A percentile compares a stretch with the other conserved stretches of the same genome.
Evolutionary conservation across 2,329 filamentous ascomycete species (phyloP).

Genomic region (Domatiomyces catenatus): DNA sequence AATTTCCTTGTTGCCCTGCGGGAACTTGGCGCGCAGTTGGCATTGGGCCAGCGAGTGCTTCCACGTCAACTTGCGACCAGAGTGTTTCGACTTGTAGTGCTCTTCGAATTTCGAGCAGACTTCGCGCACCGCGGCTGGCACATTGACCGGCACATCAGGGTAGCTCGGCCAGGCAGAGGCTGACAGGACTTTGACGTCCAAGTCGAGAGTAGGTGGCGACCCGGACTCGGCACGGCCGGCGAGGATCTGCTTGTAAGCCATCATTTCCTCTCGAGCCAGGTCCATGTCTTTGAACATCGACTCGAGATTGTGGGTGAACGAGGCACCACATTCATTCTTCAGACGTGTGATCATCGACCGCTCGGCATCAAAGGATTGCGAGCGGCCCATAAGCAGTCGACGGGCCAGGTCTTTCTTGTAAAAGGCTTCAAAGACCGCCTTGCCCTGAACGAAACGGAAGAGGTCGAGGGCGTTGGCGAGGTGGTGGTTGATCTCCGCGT

Average conservation of each 20-base stretch:
- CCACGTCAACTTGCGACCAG: slow-evolving; percentile 73
- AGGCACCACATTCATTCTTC: slow-evolving; percentile 81
- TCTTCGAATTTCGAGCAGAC: slow-evolving; percentile 67
- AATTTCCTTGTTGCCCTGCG: slow-evolving; percentile 69
- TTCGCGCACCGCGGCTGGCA: slow-evolving; percentile 60
- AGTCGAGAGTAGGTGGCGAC: slow-evolving; percentile 38
- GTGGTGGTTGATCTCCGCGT: slow-evolving; percentile 71
- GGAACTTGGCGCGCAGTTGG: slow-evolving; percentile 65
- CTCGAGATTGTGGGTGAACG: slow-evolving; percentile 92
- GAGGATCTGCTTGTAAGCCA: slow-evolving; percentile 60
- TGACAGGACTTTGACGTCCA: slow-evolving; percentile 81
- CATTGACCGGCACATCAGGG: slow-evolving; percentile 55
- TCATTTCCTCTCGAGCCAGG: slow-evolving; percentile 80
- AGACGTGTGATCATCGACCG: slow-evolving; percentile 86
- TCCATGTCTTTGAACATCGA: slow-evolving; percentile 99
- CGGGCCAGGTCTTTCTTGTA: slow-evolving; percentile 96
- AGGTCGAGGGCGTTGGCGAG: slow-evolving; percentile 85
- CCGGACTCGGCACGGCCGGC: slow-evolving; percentile 43
- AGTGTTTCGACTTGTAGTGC: slow-evolving; percentile 83
- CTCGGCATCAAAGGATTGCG: slow-evolving; percentile 87
- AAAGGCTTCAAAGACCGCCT: slow-evolving; percentile 95
- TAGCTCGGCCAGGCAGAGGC: slow-evolving; percentile 88
- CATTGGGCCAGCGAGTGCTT: slow-evolving; percentile 89
- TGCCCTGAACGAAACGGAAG: slow-evolving; percentile 93
- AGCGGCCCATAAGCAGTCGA: slow-evolving; percentile 76